A percentile compares a stretch with the other conserved stretches of the same genome.
Evolutionary conservation across 2,329 filamentous ascomycete genomes (phyloP).

Genomic region (Plenodomus tracheiphilus): DNA sequence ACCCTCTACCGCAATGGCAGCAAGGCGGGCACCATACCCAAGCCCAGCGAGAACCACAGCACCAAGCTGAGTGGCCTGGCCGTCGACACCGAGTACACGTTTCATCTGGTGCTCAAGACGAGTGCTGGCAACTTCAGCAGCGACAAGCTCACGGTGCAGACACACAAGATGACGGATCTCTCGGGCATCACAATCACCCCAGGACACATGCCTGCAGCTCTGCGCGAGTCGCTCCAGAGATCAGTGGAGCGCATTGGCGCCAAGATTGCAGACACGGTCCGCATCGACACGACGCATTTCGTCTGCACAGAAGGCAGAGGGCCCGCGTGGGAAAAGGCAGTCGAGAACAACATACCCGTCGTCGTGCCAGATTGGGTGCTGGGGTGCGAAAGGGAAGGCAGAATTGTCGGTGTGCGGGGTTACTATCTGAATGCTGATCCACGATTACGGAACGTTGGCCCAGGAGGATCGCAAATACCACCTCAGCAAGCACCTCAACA

Average conservation of each 20-base stretch:
- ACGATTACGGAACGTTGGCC: slow-evolving; percentile 59
- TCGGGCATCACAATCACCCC: slow-evolving; percentile 94
- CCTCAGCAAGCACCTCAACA: slow-evolving; percentile 25
- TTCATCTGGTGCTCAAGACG: slow-evolving; percentile 89
- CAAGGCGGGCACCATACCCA: slow-evolving; percentile 93
- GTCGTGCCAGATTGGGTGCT: slow-evolving; percentile 97
- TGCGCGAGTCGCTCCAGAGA: slow-evolving; percentile 71
- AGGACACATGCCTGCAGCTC: slow-evolving; percentile 75
- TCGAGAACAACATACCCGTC: slow-evolving; percentile 97
- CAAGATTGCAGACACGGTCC: slow-evolving; percentile 84
- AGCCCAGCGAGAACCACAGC: slow-evolving; percentile 82
- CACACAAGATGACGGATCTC: slow-evolving; percentile 98
- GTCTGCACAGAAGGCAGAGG: slow-evolving; percentile 93
- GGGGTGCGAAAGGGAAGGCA: slow-evolving; percentile 90
- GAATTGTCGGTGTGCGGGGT: slow-evolving; percentile 90
- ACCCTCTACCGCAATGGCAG: slow-evolving; percentile 93
- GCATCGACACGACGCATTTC: slow-evolving; percentile 98
- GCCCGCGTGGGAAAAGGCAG: slow-evolving; percentile 90
- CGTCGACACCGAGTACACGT: slow-evolving; percentile 95
- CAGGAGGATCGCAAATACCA: slow-evolving; percentile 35
- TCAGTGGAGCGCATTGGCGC: slow-evolving; percentile 89
- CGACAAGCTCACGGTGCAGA: slow-evolving; percentile 82
- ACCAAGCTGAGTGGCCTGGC: slow-evolving; percentile 96
- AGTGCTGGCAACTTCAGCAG: slow-evolving; percentile 84
- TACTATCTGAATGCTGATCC: slow-evolving; percentile 93